These are phyloP conservation scores for Citeromyces hawaiiensis DNA, from an alignment of 1,139 yeast species.

Conservation along the genomic window DNA sequence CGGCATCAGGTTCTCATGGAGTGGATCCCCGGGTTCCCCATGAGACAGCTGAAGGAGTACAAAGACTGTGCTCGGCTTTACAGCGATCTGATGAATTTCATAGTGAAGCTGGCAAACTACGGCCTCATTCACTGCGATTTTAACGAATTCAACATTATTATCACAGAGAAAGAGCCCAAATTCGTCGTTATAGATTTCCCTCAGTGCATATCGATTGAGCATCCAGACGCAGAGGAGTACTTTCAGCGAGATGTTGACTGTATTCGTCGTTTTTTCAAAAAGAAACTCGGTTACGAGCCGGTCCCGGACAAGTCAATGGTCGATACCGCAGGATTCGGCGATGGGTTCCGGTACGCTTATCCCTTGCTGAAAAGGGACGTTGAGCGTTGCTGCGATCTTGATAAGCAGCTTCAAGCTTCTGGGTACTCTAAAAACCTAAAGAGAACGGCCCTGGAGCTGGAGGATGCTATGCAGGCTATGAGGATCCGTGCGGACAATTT, in stretches of 20 bases:
- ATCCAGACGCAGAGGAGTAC: conserved; percentile 73
- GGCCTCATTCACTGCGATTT: conserved; percentile 96
- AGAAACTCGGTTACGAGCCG: conserved; percentile 66
- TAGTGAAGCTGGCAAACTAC: conserved; percentile 68
- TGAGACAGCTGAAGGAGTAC: conserved; percentile 71
- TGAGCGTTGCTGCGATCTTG: conserved; percentile 52
- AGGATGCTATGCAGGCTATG: conserved; percentile 59
- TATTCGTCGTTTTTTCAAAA: conserved; percentile 67
- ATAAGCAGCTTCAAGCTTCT: conserved; percentile 78
- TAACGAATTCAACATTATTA: conserved; percentile 90
- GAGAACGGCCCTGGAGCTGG: conserved; percentile 52
- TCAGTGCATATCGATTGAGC: conserved; percentile 90
- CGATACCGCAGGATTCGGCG: conserved; percentile 70
- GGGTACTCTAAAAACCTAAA: conserved; percentile 67
- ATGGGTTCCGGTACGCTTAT: conserved; percentile 63
- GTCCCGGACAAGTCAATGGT: conserved; percentile 49
- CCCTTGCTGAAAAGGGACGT: conserved; percentile 77
- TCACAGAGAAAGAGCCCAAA: conserved; percentile 45
- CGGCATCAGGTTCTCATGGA: conserved; percentile 93
- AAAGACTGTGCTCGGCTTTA: conserved; percentile 58
- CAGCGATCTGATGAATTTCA: conserved; percentile 75
- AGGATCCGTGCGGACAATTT: conserved; percentile 27
- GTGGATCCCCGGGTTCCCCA: conserved; percentile 74
- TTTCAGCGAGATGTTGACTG: conserved; percentile 91
- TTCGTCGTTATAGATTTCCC: conserved; percentile 96